These are phyloP conservation scores for Backusella circina DNA, from an alignment of 192 early-diverging fungal species.

Conservation along the genomic window DNA sequence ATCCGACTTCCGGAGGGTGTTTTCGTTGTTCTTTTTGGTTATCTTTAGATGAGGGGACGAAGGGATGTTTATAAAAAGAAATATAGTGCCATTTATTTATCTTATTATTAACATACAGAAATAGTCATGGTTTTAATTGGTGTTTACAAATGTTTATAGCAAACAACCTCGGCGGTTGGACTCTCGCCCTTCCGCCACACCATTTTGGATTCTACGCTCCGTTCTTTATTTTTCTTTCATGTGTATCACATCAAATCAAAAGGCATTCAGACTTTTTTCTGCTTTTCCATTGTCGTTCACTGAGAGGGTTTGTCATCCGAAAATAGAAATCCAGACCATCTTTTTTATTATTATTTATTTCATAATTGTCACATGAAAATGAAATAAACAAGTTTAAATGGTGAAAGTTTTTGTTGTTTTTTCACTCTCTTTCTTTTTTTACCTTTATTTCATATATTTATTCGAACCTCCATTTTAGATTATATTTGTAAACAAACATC, in stretches of 20 bases:
- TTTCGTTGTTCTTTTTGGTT: neutral
- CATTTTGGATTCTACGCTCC: neutral
- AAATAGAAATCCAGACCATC: neutral
- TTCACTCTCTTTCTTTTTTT: neutral
- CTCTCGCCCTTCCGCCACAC: neutral
- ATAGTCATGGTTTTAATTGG: neutral
- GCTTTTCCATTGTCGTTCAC: neutral
- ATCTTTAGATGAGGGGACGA: neutral
- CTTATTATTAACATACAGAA: neutral
- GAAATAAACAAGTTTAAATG: neutral
- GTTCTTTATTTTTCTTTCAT: neutral
- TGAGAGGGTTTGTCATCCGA: neutral
- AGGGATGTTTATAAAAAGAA: neutral
- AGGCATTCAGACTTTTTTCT: neutral
- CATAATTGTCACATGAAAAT: constrained; percentile 2
- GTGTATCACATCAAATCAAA: neutral
- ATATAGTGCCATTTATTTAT: neutral
- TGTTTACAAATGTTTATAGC: neutral
- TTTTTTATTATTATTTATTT: neutral
- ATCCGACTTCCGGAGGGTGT: neutral
- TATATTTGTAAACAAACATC: neutral
- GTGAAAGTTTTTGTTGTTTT: neutral
- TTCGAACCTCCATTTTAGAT: neutral
- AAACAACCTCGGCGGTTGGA: neutral
- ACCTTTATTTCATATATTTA: neutral